A percentile compares a stretch with the other conserved stretches of the same genome.
These are phyloP conservation scores for Fusarium sublunatum DNA, from an alignment of 2,329 filamentous ascomycete species.

Conservation along the genomic window DNA sequence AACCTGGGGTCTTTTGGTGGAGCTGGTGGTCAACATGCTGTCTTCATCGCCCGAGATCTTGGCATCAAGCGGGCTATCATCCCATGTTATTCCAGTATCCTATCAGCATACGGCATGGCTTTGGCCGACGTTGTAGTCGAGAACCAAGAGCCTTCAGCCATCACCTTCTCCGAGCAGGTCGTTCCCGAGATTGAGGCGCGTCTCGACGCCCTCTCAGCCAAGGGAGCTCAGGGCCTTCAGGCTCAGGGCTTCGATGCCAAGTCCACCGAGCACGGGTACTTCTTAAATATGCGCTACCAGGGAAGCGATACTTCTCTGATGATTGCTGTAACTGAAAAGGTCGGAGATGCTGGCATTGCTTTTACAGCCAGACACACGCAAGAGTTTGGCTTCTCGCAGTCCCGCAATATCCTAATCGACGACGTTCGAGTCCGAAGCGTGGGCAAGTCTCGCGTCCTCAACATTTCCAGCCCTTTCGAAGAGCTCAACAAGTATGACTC, in stretches of 20 bases:
- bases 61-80: conserved; percentile 58
- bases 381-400: conserved; percentile 56
- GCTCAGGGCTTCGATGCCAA: conserved; percentile 53
- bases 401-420: conserved; percentile 55
- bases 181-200: conserved; percentile 35
- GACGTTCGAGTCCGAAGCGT: conserved; percentile 57
- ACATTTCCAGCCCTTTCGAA: conserved; percentile 42
- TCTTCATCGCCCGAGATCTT: conserved; percentile 56
- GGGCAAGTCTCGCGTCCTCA: conserved; percentile 43
- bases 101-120: conserved; percentile 61
- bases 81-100: conserved; percentile 58
- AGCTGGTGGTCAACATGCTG: conserved; percentile 58
- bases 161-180: conserved; percentile 42
- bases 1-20: conserved; percentile 49
- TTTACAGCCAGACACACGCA: conserved; percentile 54
- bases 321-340: conserved; percentile 45
- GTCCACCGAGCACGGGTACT: conserved; percentile 57
- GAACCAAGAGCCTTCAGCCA: conserved; percentile 52
- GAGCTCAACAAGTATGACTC: conserved; percentile 39
- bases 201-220: conserved; percentile 39
- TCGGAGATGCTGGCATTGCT: conserved; percentile 47
- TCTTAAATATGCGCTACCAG: conserved; percentile 58
- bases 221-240: conserved; percentile 39
- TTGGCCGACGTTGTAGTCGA: conserved; percentile 59
- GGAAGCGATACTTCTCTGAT: conserved; percentile 58